Evolutionary conservation across 2,329 filamentous ascomycete genomes (phyloP), one percentile per base, ranked within the genome.

Genomic region (Diaporthe amygdali): DNA sequence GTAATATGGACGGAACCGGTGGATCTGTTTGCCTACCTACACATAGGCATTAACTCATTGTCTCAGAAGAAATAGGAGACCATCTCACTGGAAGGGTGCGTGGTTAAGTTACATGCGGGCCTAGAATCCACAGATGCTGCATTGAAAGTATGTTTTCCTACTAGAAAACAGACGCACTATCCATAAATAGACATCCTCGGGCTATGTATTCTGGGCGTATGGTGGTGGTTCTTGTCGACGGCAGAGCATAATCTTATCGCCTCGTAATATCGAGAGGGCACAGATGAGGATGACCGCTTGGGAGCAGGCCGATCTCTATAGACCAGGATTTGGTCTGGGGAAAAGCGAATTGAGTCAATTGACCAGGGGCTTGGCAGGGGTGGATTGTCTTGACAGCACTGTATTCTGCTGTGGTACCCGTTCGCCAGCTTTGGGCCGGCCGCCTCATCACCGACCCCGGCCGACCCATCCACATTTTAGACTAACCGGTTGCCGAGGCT

Each of bases 301-400:
- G 39, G 41, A 15, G 59, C 59, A 63, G 41, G 59, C 39, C 20
- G 41, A 34, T 63, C 41, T 47, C 27, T 63, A 47, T 63, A 34
- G 27, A 46, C 41, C 12, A n/a, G 59, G 59, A 15, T 63, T 27
- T 30, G 10, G 55, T 72, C 68, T 56, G 71, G 68, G 68, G 68
- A 52, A 71, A 54, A 39, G 39, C 54, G 63, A 34, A 37, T 39
- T 63, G 59, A 39, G 39, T 47, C 54, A 34, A 37, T 39, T 63
- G 59, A 47, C 59, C 41, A 47, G 59, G 59, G 59, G 30, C 59
- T 63, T 63, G 59, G 41, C 59, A 63, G 59, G 59, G 59, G 59
- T 47, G 59, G 59, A 34, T 41, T 25, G 10, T 32, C 25, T 41
- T 41, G 41, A 63, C n/a, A n/a, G n/a, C n/a, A n/a, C n/a, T n/a